These are phyloP conservation scores for Paxillus ammoniavirescens DNA, from an alignment of 768 basidiomycete species.

Conservation along the genomic window DNA sequence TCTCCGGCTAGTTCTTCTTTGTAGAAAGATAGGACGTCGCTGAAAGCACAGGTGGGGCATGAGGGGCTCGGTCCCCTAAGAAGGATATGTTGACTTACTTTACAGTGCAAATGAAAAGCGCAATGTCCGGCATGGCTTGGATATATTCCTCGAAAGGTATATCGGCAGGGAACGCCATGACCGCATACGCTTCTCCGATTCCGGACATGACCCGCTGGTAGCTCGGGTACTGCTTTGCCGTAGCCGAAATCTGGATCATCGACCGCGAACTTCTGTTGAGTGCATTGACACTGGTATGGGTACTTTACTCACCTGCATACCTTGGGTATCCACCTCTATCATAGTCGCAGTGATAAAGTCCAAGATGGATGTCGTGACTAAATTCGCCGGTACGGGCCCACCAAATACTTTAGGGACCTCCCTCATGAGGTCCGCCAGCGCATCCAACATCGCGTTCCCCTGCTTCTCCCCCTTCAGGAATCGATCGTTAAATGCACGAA, in stretches of 20 bases:
- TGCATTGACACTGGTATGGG: background rate
- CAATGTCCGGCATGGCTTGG: constrained; percentile 38
- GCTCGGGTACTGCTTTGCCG: constrained; percentile 25
- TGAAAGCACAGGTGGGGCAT: constrained; percentile 6
- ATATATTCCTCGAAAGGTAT: constrained; percentile 33
- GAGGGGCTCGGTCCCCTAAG: too few species aligned
- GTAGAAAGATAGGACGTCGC: constrained; percentile 38
- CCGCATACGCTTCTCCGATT: constrained; percentile 32
- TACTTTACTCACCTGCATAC: constrained; percentile 22
- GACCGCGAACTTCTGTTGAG: background rate
- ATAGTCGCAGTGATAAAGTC: constrained; percentile 34
- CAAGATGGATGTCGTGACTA: constrained; percentile 36
- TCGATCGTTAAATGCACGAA: constrained; percentile 35
- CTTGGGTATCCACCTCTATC: constrained; percentile 31
- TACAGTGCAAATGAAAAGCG: constrained; percentile 30
- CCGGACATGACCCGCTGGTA: constrained; percentile 32
- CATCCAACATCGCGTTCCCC: constrained; percentile 30
- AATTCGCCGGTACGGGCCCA: constrained; percentile 27
- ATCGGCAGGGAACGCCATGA: constrained; percentile 35
- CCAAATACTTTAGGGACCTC: constrained; percentile 29
- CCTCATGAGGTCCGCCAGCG: constrained; percentile 33
- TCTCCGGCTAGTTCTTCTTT: constrained; percentile 37
- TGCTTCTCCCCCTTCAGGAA: constrained; percentile 31
- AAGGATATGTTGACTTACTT: constrained; percentile 31
- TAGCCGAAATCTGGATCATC: constrained; percentile 15